Evolutionary conservation across 2,329 filamentous ascomycete genomes (phyloP), one percentile per base, ranked within the genome.

Genomic region (Fusarium lyarnte): DNA sequence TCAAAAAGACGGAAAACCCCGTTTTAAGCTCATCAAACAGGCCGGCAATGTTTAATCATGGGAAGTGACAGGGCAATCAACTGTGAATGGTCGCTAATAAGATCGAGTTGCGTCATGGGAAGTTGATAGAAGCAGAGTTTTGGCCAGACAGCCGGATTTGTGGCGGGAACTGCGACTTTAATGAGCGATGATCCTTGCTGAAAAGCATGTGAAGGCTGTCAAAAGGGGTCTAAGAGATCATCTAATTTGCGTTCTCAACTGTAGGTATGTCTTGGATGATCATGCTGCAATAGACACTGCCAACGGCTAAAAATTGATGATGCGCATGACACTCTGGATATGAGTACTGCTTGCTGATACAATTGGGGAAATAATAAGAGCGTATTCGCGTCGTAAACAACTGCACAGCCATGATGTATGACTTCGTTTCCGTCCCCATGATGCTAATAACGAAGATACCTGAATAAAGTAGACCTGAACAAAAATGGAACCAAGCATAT

Each of bases 51-150:
- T 36, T 41, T 36, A 47, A 46, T 21, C n/a, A 36, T 31, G 23
- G 33, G 55, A 42, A 53, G 45, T 73, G 69, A 72, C 68, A 71
- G 51, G 36, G 35, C 61, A 43, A 31, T 65, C 39, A 45, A 39
- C 27, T 73, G 54, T 71, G 33, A 69, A 70, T 64, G 70, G 70
- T 13, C 52, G 51, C 49, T 36, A 63, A 52, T 36, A 63, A 52
- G 25, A 64, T 49, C 54, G 49, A n/a, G 63, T 75, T 77, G 75
- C 75, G 75, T 77, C 75, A 77, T 77, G 63, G 54, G 66, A 31
- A 31, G 51, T 58, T n/a, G 46, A 49, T 54, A 36, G 17, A 51
- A 38, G 41, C 38, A 61, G 54, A 52, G 45, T 51, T 67, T 65
- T 63, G 49, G 63, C 66, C 63, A 73, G 63, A 63, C 52, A 73